Evolutionary conservation across 306 rosid species (phyloP), one percentile per base, ranked within the genome.

Genomic region (Citrullus mucosospermus): DNA sequence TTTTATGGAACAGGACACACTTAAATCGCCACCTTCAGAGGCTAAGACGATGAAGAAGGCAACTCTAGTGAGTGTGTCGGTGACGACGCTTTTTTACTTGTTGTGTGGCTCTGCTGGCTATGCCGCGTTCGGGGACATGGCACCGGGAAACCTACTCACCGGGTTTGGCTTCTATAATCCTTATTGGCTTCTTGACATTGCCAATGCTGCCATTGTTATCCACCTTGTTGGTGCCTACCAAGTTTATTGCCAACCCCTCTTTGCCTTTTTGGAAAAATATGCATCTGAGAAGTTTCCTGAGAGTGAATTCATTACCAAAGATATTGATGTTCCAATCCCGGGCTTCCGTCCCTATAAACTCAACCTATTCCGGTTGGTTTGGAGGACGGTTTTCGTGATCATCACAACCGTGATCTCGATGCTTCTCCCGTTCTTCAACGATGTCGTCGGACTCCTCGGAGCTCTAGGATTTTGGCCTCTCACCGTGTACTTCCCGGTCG

Each of bases 161-260:
- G 94, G 86, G 53, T 85, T 80, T 11, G 94, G 92, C 8, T 87
- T 88, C 86, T 82, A 74, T 2, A 88, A 86, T 38, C 97, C 97
- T 10, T 84, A 11, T 36, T 86, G 97, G 97, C 86, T 91, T 12
- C 79, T 91, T 44, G 91, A 91, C 91, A 83, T 89, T 51, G 97
- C 97, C 70, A 91, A 91, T 70, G 89, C 76, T 28, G 92, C 94
- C 73, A 87, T 91, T 71, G 92, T 91, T 0, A 58, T 91, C 83
- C 94, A 90, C 80, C 92, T 91, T 43, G 82, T 88, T 44, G 97
- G 97, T 54, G 93, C 97, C 77, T 90, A 84, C 89, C 97, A 91
- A 83, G 94, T 90, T 39, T 88, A 80, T 46, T 69, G 76, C 77
- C 94, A 91, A 53, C 97, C 97, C 82, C 56, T 91, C 44, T 91